These are phyloP conservation scores for Solioccasus polychromus DNA, from an alignment of 768 basidiomycete genomes.

Conservation along the genomic window DNA sequence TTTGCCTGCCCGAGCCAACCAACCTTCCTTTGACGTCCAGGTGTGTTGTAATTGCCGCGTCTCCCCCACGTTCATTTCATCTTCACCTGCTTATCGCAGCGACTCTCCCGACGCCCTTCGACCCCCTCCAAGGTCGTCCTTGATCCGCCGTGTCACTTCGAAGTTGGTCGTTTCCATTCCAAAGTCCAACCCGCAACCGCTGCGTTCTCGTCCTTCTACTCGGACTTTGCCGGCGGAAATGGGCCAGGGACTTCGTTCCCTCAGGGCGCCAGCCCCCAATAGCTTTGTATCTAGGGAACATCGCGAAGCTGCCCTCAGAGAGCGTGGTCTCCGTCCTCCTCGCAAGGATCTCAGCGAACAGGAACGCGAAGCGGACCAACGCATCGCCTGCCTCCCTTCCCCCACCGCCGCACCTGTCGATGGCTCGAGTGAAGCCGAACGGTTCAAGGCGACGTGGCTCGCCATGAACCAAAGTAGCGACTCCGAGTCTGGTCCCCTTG, in stretches of 20 bases:
- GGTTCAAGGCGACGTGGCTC: slow-evolving; percentile 55
- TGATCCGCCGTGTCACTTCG: slow-evolving; percentile 32
- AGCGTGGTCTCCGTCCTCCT: slow-evolving; percentile 56
- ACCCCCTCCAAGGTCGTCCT: slow-evolving; percentile 10
- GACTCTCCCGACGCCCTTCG: background rate
- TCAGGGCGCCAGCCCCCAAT: slow-evolving; percentile 17
- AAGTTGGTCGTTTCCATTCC: slow-evolving; percentile 25
- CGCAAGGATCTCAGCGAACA: slow-evolving; percentile 33
- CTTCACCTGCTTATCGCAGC: background rate
- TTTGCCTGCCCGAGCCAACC: too few species aligned
- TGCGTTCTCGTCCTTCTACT: slow-evolving; percentile 14
- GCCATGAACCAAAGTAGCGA: slow-evolving; percentile 34
- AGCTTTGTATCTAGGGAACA: slow-evolving; percentile 20
- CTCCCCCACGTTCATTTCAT: slow-evolving; percentile 3
- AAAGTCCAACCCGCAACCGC: background rate
- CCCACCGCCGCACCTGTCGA: slow-evolving; percentile 21
- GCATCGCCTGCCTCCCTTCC: slow-evolving; percentile 37
- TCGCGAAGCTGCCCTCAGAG: slow-evolving; percentile 55
- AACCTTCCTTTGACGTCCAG: too few species aligned
- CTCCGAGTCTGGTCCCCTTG: slow-evolving; percentile 18
- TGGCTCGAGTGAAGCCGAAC: slow-evolving; percentile 44
- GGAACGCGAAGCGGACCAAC: slow-evolving; percentile 41
- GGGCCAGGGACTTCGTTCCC: slow-evolving; percentile 6
- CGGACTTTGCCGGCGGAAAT: slow-evolving; percentile 8
- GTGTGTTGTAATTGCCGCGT: too few species aligned